Conservation (phyloP, 495 filamentous ascomycete species). For the Articulospora tetracladia region DNA sequence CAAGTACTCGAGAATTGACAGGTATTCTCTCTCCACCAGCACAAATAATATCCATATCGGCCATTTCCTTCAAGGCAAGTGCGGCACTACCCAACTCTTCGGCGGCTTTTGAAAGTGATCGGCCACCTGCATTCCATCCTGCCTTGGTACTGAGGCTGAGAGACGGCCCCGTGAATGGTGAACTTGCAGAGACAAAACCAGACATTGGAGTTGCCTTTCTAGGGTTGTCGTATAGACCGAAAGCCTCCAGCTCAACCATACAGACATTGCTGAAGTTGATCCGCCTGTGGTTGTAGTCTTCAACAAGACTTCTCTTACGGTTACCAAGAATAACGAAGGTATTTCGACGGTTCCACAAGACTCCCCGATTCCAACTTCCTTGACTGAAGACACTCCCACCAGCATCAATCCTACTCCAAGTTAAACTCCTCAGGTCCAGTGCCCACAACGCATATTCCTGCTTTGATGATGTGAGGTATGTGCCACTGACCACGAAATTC, state of each 20-base stretch:
- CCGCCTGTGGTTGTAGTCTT: conserved; percentile 95
- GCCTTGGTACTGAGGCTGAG: conserved; percentile 54
- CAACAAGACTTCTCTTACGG: conserved; percentile 86
- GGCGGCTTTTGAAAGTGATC: conserved; percentile 62
- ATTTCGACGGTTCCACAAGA: conserved; percentile 89
- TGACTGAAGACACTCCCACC: conserved; percentile 91
- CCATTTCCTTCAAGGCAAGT: conserved; percentile 72
- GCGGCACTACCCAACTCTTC: conserved; percentile 82
- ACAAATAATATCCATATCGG: conserved; percentile 96
- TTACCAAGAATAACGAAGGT: conserved; percentile 94
- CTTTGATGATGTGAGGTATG: conserved; percentile 94
- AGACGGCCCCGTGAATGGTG: conserved; percentile 52
- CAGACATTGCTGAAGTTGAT: conserved; percentile 97
- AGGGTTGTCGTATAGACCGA: conserved; percentile 94
- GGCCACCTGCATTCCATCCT: conserved; percentile 65
- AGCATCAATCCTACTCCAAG: conserved; percentile 93
- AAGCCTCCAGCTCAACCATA: conserved; percentile 94
- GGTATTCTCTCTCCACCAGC: conserved; percentile 87
- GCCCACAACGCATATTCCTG: conserved; percentile 99
- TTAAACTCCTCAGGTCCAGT: conserved; percentile 78
- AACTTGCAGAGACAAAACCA: conserved; percentile 74
- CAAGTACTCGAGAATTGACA: conserved; percentile 84
- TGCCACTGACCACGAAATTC: conserved; percentile 95
- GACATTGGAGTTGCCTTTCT: conserved; percentile 71
- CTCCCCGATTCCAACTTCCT: conserved; percentile 94